These are phyloP conservation scores for Brassica nigra DNA, from an alignment of 345 rosid species.

Conservation along the genomic window DNA sequence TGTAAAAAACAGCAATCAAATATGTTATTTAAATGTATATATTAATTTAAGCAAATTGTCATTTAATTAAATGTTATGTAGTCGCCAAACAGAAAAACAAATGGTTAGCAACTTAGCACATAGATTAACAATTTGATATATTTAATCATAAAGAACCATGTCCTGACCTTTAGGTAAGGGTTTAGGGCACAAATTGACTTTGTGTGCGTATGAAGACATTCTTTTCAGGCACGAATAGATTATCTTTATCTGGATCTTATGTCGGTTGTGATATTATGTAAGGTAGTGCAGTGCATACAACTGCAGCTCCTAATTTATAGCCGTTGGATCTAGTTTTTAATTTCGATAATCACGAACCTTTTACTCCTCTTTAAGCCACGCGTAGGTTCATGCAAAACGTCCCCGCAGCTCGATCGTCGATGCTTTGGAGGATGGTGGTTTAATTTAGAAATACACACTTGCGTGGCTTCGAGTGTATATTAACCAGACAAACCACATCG, in stretches of 20 bases:
- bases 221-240: constrained; percentile 2
- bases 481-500: too few species aligned
- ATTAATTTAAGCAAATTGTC: constrained; percentile 5
- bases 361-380: background rate
- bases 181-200: constrained; percentile 24
- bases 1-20: background rate
- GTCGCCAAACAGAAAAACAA: background rate
- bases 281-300: background rate
- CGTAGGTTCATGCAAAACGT: constrained; percentile 8
- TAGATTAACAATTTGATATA: background rate
- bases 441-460: constrained; percentile 14
- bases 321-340: constrained; percentile 16
- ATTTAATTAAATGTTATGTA: background rate
- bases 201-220: constrained; percentile 23
- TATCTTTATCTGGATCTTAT: constrained; percentile 4
- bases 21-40: background rate
- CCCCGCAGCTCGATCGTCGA: constrained; percentile 1
- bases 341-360: background rate
- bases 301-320: background rate
- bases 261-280: constrained; percentile 8
- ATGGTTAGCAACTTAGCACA: constrained; percentile 3
- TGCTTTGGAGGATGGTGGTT: constrained; percentile 10
- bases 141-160: background rate
- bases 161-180: constrained; percentile 34
- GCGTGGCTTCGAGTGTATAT: background rate